Evolutionary conservation across 805 yeast species (phyloP).

Genomic region (Metschnikowia bowlesiae): DNA sequence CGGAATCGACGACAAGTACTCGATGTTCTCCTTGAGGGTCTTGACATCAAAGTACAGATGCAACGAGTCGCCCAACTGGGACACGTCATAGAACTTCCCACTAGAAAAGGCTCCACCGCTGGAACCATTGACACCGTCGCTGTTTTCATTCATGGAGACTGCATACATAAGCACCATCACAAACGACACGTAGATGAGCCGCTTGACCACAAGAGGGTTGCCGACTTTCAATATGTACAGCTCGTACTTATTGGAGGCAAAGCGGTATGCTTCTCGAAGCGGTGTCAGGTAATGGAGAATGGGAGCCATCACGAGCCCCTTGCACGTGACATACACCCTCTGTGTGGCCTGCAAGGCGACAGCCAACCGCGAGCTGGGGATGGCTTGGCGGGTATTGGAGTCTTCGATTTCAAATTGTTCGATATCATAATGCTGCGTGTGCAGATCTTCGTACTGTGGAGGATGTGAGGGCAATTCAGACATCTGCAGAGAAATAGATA

Average conservation of each 20-base stretch:
- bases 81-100: constrained; percentile 64
- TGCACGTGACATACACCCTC: constrained; percentile 34
- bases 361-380: not conserved
- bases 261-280: constrained; percentile 44
- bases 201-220: constrained; percentile 76
- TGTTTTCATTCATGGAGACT: constrained; percentile 53
- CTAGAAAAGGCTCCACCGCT: constrained; percentile 38
- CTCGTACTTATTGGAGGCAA: constrained; percentile 48
- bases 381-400: constrained; percentile 2
- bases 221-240: constrained; percentile 61
- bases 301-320: constrained; percentile 37
- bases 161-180: constrained; percentile 56
- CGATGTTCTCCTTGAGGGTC: constrained; percentile 59
- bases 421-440: constrained; percentile 6
- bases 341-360: constrained; percentile 37
- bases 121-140: constrained; percentile 35
- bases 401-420: constrained; percentile 39
- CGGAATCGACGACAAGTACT: constrained; percentile 74
- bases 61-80: constrained; percentile 46
- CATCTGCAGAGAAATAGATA: not conserved
- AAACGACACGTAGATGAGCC: constrained; percentile 66
- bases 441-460: constrained; percentile 1
- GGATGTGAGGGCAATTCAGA: constrained; percentile 1
- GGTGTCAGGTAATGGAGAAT: constrained; percentile 47
- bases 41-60: constrained; percentile 48